Evolutionary conservation across 2,329 filamentous ascomycete species (phyloP), one percentile per base, ranked within the genome.

Genomic region (Sporothrix pseudoabietina): DNA sequence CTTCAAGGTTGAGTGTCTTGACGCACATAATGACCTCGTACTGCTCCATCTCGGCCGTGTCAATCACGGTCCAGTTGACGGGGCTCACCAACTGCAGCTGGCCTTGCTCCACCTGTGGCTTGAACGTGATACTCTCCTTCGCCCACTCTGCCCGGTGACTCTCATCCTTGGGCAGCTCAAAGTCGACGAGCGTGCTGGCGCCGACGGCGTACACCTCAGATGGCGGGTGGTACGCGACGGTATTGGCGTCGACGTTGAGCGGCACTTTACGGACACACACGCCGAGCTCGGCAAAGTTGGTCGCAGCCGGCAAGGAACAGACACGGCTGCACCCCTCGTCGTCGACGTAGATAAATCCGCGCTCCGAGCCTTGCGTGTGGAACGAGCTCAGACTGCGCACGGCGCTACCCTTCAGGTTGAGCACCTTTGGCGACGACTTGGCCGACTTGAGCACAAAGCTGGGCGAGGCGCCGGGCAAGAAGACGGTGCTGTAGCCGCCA

Each of bases 151-250:
- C 87, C 77, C 97, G 92, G 75, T 93, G 90, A 74, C 97, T 91
- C 76, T 94, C 94, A 77, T 97, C 94, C 71, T 92, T 92, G 1
- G 94, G 93, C 30, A 98, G 86, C 80, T 94, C 92, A 79, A 97
- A 98, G 3, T 90, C 88, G 68, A 91, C 89, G 35, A 82, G 79
- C 8, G 85, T 84, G 75, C 90, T 91, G 72, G 92, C 94, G 4
- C 90, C 93, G 19, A 95, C 84, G 1, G 94, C 89, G 78, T 97
- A 98, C 0, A 91, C 89, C 30, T 89, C 88, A 57, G 91, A 91
- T 0, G 90, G 88, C 1, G 90, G 84, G 78, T 97, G 94, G 79
- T 94, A 97, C 0, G 92, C 87, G 19, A 98, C 82, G 2, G 89
- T 88, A 75, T 91, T 87, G 12, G 94, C 85, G 74, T 97, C 92